Base-by-base conservation (phyloP, 805 yeast genomes). In the Sugiyamaella smithiae region DNA sequence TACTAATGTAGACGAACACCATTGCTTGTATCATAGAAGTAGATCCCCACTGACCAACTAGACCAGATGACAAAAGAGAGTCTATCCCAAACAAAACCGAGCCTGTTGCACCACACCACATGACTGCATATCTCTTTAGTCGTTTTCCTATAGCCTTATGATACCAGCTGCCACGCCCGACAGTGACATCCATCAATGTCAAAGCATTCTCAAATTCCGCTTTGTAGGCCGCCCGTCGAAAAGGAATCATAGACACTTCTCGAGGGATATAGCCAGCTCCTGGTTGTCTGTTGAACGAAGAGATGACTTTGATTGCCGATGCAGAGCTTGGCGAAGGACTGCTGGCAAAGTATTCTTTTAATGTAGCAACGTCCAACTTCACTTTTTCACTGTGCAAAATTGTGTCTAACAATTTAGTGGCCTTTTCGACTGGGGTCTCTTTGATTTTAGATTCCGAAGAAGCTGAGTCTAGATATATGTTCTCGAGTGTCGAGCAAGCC, bases 151-250 rank as follows among this genome's bases (percentile, higher is more conserved):
- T 63, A 33, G 62, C 49, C 2, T 59, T 58, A 8, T 75, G 63
- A 63, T 81, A 83, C 16, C 22, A 33, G 53, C 77, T 73, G 9
- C 71, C 63, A 40, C 78, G 76, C 1, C 82, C 88, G 1, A 80
- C 75, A 0, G 93, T 81, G 41, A 73, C 59, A 52, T 83, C 86
- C 19, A 86, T 70, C 38, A 84, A 63, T 41, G 71, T 70, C 33
- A 84, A 63, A 0, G 89, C 87, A 36, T 70, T 69, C 23, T 72
- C 70, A 50, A 82, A 70, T 43, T 83, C 80, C 1, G 80, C 84
- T 52, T 77, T 71, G 65, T 72, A 81, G 1, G 84, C 62, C n/a
- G 81, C 70, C 36, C 73, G 63, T 16, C 90, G 63, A 52, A 85
- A 77, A 2, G 89, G 85, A n/a, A 84, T 74, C 68, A 82, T 70